Percentiles rank a stretch among this genome's conserved stretches.
Conservation (phyloP, 164 flowering plant species). For the Kingdonia uniflora region DNA sequence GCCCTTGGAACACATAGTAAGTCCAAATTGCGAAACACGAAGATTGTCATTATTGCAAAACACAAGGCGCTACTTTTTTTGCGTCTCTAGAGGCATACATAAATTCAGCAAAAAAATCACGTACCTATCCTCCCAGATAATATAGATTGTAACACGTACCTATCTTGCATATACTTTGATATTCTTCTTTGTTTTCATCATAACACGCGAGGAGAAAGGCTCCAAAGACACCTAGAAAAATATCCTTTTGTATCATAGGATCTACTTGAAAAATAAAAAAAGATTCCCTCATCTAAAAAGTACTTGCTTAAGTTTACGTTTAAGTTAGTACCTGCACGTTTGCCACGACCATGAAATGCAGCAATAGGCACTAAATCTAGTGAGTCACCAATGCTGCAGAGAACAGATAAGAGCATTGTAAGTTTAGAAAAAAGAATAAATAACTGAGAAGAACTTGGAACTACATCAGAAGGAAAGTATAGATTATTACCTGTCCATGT, state of each 20-base stretch:
- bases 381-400: slow-evolving; percentile 84
- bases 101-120: not conserved
- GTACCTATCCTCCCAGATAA: too few species aligned
- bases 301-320: not conserved
- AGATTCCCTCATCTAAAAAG: not conserved
- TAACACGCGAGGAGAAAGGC: slow-evolving; percentile 97
- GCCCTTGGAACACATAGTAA: too few species aligned
- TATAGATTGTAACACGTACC: slow-evolving; percentile 31
- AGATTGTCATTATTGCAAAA: too few species aligned
- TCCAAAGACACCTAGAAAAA: slow-evolving; percentile 75
- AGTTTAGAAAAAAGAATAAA: not conserved
- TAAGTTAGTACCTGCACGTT: slow-evolving; percentile 98
- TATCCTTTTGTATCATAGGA: not conserved
- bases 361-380: slow-evolving; percentile 94
- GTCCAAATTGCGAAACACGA: too few species aligned
- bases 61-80: too few species aligned
- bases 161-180: slow-evolving; percentile 93
- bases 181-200: slow-evolving; percentile 76
- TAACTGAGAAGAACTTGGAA: not conserved
- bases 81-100: not conserved
- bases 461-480: not conserved
- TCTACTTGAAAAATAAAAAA: not conserved
- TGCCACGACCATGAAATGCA: slow-evolving; percentile 96
- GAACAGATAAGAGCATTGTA: slow-evolving; percentile 1
- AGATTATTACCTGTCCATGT: slow-evolving; percentile 71